phyloP scores from a whole-genome alignment of 2,329 filamentous ascomycete genomes.

The Talaromyces sp. region DNA sequence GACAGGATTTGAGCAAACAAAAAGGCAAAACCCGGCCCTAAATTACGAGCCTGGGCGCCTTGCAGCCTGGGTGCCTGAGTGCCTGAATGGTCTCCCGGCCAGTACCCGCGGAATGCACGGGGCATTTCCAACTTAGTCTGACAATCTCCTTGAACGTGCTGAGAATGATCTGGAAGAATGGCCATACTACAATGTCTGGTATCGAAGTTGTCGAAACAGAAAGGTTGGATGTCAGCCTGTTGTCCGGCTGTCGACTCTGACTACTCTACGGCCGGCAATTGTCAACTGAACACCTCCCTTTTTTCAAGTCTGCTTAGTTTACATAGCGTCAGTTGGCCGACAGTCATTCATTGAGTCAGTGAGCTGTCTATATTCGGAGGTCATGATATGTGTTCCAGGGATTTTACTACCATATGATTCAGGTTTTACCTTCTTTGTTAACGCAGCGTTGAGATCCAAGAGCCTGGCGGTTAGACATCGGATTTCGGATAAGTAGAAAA shows the following conservation, averaged over 20 bases:
- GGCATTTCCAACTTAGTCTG: not conserved
- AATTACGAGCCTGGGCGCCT: conserved; percentile 7
- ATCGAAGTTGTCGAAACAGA: not conserved
- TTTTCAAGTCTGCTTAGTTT: not conserved
- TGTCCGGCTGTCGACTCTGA: not conserved
- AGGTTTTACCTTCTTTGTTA: not conserved
- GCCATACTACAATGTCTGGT: not conserved
- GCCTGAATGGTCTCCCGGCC: conserved; percentile 11
- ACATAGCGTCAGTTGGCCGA: not conserved
- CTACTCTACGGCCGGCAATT: not conserved
- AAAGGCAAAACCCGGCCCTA: not conserved
- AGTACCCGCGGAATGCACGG: conserved; percentile 13
- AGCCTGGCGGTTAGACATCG: not conserved
- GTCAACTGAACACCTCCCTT: not conserved
- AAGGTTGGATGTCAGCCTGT: not conserved
- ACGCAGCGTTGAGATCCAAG: not conserved
- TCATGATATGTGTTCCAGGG: not conserved
- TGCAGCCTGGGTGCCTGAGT: conserved; percentile 7
- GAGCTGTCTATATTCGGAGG: not conserved
- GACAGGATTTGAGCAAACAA: conserved; percentile 10
- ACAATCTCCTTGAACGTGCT: not conserved
- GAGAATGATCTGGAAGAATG: not conserved
- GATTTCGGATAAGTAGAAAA: not conserved
- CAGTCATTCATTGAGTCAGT: not conserved
- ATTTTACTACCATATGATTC: not conserved